Evolutionary conservation across 1,139 yeast species (phyloP), one percentile per base, ranked within the genome.

Genomic region (Sugiyamaella novakii): DNA sequence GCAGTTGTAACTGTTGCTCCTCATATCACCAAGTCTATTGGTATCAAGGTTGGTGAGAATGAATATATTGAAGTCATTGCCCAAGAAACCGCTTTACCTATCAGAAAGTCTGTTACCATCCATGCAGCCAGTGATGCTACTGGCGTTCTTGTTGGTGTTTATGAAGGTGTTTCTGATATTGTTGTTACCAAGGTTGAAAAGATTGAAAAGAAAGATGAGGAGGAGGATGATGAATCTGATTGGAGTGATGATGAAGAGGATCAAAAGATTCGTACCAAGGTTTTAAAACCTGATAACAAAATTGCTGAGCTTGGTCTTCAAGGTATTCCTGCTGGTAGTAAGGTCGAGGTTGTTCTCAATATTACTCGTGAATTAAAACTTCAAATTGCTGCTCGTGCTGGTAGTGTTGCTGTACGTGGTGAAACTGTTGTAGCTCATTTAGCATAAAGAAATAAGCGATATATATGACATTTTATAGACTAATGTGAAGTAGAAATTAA

Each of bases 21-120:
- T 66, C 98, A 94, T 68, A 73, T 89, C 57, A 67, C 79, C 58
- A 83, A 84, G 67, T 84, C 97, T 48, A 83, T 92, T 66, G 99
- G 98, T 70, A 73, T 91, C 59, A 80, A 83, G 68, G 84, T 82
- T 60, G 40, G 38, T n/a, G 39, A 38, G 8, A 22, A 39, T 21
- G 77, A 77, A 54, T 87, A 89, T 67, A 78, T 80, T 50, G 81
- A 95, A 42, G 75, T 92, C 43, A 74, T 92, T 53, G 84, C 86
- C 54, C 79, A 84, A 44, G 94, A 89, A 73, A 87, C 98, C 49
- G 88, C 97, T 28, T 82, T 84, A 70, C 99, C 99, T 58, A 86
- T 87, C 66, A 87, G 89, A 72, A 87, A 84, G 72, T 74, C 89
- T 22, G 63, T 86, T 54, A 75, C 79, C 51, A 77, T 91, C 55